These are phyloP conservation scores for Biscogniauxia sp. DNA, from an alignment of 2,329 filamentous ascomycete genomes.

Conservation along the genomic window DNA sequence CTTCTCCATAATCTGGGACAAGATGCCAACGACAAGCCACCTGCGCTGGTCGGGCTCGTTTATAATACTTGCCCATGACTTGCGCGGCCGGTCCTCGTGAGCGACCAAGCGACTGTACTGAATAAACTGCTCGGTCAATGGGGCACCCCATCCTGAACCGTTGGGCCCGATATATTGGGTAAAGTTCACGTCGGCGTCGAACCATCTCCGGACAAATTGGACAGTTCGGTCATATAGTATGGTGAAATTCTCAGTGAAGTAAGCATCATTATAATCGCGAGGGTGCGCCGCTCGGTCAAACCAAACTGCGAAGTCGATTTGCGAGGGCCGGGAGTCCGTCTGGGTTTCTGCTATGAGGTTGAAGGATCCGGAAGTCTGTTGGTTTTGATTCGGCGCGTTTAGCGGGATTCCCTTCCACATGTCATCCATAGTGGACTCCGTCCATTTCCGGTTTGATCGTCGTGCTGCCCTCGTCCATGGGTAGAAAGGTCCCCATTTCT, in stretches of 20 bases:
- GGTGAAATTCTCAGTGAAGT: conserved; percentile 23
- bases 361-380: neutral
- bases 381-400: neutral
- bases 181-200: conserved; percentile 22
- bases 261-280: conserved; percentile 23
- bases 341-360: conserved; percentile 4
- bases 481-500: conserved; percentile 14
- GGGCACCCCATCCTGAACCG: conserved; percentile 23
- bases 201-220: conserved; percentile 27
- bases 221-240: conserved; percentile 27
- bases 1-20: conserved; percentile 38
- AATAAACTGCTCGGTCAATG: conserved; percentile 32
- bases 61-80: conserved; percentile 37
- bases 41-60: conserved; percentile 28
- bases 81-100: conserved; percentile 33
- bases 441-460: conserved; percentile 4
- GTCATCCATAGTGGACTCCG: conserved; percentile 6
- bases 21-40: conserved; percentile 36
- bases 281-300: conserved; percentile 17
- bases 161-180: conserved; percentile 12
- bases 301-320: conserved; percentile 22
- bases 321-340: conserved; percentile 19
- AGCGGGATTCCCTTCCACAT: neutral
- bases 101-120: conserved; percentile 34
- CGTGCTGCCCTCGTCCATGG: conserved; percentile 7